Percentiles rank a stretch among this genome's conserved stretches.
These are phyloP conservation scores for Thecaphora thlaspeos DNA, from an alignment of 1,284 basidiomycete genomes.

Conservation along the genomic window DNA sequence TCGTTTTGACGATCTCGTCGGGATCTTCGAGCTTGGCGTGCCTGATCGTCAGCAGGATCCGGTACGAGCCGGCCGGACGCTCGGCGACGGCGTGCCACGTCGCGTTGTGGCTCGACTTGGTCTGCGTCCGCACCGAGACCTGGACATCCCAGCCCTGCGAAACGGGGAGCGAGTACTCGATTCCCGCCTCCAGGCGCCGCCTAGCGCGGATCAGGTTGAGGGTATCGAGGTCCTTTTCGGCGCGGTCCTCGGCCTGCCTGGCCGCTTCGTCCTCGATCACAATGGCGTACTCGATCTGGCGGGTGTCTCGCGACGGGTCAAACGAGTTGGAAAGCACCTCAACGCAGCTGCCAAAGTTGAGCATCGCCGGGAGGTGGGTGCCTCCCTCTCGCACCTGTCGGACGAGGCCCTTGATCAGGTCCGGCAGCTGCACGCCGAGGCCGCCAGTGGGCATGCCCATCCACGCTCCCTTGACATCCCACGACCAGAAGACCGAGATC, in stretches of 20 bases:
- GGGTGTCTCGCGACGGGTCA: constrained; percentile 75
- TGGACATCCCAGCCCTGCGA: constrained; percentile 88
- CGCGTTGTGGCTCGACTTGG: constrained; percentile 64
- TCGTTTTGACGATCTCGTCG: constrained; percentile 33
- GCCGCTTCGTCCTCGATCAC: constrained; percentile 68
- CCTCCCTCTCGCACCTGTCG: constrained; percentile 74
- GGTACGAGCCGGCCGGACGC: constrained; percentile 9
- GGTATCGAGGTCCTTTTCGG: constrained; percentile 31
- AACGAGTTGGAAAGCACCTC: constrained; percentile 74
- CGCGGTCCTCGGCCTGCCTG: constrained; percentile 23
- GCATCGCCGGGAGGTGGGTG: constrained; percentile 71
- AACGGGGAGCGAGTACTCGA: constrained; percentile 77
- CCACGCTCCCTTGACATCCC: constrained; percentile 88
- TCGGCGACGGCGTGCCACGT: constrained; percentile 64
- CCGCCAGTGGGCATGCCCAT: constrained; percentile 51
- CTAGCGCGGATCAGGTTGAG: constrained; percentile 61
- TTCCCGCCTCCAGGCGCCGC: constrained; percentile 68
- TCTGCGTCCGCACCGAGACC: constrained; percentile 59
- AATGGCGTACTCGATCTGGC: constrained; percentile 82
- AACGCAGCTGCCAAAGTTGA: constrained; percentile 78
- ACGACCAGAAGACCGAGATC: constrained; percentile 91
- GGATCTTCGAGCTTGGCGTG: constrained; percentile 18
- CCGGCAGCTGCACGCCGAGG: constrained; percentile 67
- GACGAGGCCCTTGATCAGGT: constrained; percentile 75
- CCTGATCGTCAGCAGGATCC: constrained; percentile 15